These are phyloP conservation scores for Lasiosphaeria miniovina DNA, from an alignment of 495 filamentous ascomycete species.

Conservation along the genomic window DNA sequence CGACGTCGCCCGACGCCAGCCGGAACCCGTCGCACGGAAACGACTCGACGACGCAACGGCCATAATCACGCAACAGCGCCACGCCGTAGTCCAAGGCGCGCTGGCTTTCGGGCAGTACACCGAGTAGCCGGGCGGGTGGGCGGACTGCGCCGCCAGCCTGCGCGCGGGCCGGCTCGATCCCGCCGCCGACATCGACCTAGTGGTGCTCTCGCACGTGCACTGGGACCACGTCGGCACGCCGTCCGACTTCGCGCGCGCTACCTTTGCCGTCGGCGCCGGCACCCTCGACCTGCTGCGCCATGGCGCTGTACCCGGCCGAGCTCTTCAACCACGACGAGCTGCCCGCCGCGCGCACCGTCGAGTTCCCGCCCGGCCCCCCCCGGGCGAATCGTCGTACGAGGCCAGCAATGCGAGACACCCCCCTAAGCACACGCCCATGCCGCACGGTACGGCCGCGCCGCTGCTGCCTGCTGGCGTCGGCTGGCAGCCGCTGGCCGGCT, in stretches of 20 bases:
- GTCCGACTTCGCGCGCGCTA: constrained; percentile 40
- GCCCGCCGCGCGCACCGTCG: constrained; percentile 23
- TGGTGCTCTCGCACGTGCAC: constrained; percentile 51
- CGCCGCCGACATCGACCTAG: constrained; percentile 36
- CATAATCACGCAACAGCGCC: no score
- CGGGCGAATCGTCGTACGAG: no score
- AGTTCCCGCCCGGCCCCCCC: constrained; percentile 23
- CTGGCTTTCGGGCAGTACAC: no score
- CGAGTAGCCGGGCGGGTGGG: no score
- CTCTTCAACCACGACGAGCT: constrained; percentile 32
- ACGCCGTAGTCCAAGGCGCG: no score
- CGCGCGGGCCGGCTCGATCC: no score
- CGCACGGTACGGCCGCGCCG: neutral
- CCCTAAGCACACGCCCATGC: constrained; percentile 18
- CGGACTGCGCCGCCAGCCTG: no score
- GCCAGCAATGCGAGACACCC: neutral
- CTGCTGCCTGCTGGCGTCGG: no score
- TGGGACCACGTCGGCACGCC: constrained; percentile 52
- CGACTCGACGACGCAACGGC: no score
- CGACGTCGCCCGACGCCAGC: no score
- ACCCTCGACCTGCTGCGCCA: constrained; percentile 37
- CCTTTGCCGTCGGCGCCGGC: constrained; percentile 47
- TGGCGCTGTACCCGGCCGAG: constrained; percentile 25
- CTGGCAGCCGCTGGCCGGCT: constrained; percentile 21
- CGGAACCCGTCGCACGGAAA: no score